Conservation (phyloP, 306 rosid genomes). For the Cercis canadensis region DNA sequence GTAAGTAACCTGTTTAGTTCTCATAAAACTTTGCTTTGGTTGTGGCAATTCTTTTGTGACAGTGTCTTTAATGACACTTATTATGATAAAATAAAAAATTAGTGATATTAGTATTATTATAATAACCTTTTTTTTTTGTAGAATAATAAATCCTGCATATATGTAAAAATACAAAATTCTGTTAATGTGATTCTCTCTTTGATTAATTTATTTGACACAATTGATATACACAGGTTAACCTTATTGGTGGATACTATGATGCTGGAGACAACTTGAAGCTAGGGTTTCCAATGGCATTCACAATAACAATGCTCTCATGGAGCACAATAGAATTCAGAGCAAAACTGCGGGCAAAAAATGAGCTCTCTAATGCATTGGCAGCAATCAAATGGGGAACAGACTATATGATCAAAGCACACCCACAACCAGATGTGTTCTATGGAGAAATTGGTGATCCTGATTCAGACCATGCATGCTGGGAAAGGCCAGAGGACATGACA, state of each 20-base stretch:
- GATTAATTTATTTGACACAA: not conserved
- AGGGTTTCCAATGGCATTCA: constrained; percentile 72
- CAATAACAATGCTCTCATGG: constrained; percentile 77
- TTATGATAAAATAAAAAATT: too few species aligned
- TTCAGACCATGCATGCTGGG: constrained; percentile 69
- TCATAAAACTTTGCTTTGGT: too few species aligned
- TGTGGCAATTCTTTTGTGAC: too few species aligned
- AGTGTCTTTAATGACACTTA: too few species aligned
- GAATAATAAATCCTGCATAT: too few species aligned
- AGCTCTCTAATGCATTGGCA: constrained; percentile 45
- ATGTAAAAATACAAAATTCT: too few species aligned
- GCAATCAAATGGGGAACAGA: constrained; percentile 78
- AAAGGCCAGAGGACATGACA: constrained; percentile 77
- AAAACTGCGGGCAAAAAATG: constrained; percentile 27
- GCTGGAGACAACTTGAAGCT: constrained; percentile 73
- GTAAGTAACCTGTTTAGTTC: too few species aligned
- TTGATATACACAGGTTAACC: constrained; percentile 35
- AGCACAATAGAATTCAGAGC: constrained; percentile 54
- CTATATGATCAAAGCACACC: constrained; percentile 64
- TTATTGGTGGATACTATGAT: constrained; percentile 78
- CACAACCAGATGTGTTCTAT: constrained; percentile 43
- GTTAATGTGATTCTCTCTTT: too few species aligned
- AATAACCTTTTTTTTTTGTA: too few species aligned
- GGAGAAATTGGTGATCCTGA: constrained; percentile 60
- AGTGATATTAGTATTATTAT: too few species aligned